These are phyloP conservation scores for Trichoderma sp. DNA, from an alignment of 2,329 filamentous ascomycete species.

Conservation along the genomic window DNA sequence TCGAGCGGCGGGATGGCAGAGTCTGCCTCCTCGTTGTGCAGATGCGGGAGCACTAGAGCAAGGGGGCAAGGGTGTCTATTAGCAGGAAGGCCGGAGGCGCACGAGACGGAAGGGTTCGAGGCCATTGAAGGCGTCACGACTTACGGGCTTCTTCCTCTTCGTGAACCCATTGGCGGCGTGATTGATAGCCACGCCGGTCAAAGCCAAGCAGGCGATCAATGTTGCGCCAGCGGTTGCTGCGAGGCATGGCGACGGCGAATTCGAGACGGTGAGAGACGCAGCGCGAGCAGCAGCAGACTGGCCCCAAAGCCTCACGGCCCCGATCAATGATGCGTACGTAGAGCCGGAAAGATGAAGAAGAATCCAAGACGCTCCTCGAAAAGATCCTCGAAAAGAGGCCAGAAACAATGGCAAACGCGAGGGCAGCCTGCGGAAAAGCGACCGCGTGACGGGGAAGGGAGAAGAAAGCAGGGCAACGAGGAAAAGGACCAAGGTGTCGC, in stretches of 20 bases:
- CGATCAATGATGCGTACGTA: background rate
- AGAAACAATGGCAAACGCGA: background rate
- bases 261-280: conserved; percentile 20
- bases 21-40: conserved; percentile 59
- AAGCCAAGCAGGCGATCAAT: conserved; percentile 39
- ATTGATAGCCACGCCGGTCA: conserved; percentile 31
- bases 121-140: conserved; percentile 32
- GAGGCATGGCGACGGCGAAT: conserved; percentile 24
- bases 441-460: conserved; percentile 1
- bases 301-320: conserved; percentile 5
- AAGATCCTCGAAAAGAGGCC: background rate
- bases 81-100: background rate
- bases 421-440: background rate
- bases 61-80: background rate
- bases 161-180: conserved; percentile 43
- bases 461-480: background rate
- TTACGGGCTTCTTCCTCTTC: conserved; percentile 51
- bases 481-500: conserved; percentile 11
- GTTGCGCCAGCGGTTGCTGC: conserved; percentile 36
- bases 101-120: background rate
- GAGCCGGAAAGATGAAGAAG: background rate
- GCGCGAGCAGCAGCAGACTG: background rate
- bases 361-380: background rate
- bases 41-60: conserved; percentile 64
- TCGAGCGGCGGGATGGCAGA: conserved; percentile 74